A percentile compares a stretch with the other conserved stretches of the same genome.
Evolutionary conservation across 2,329 filamentous ascomycete species (phyloP).

Genomic region (Lachnellula occidentalis): DNA sequence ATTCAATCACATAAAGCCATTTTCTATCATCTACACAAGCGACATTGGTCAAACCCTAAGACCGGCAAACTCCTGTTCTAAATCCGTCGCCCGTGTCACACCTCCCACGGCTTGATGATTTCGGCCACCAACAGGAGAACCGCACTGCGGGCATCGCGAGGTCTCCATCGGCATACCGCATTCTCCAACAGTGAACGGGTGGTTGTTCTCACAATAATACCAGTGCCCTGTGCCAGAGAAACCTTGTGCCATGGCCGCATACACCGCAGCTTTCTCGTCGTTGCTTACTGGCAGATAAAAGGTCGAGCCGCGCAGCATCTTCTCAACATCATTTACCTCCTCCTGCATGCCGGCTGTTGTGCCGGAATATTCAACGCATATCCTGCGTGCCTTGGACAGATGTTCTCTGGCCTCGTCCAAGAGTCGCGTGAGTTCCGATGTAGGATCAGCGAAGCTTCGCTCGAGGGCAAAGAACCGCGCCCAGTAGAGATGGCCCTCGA

Average conservation of each 20-base stretch:
- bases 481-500: slow-evolving; percentile 24
- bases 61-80: slow-evolving; percentile 36
- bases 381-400: slow-evolving; percentile 16
- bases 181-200: slow-evolving; percentile 60
- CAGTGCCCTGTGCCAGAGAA: slow-evolving; percentile 53
- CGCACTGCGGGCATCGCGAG: slow-evolving; percentile 59
- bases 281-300: slow-evolving; percentile 46
- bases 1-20: too few relatives aligned
- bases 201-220: slow-evolving; percentile 53
- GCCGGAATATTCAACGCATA: slow-evolving; percentile 20
- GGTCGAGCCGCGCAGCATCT: slow-evolving; percentile 40
- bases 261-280: slow-evolving; percentile 46
- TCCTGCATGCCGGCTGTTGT: slow-evolving; percentile 16
- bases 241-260: slow-evolving; percentile 46
- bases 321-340: slow-evolving; percentile 42
- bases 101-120: slow-evolving; percentile 46
- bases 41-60: slow-evolving; percentile 14
- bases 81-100: slow-evolving; percentile 43
- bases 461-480: slow-evolving; percentile 21
- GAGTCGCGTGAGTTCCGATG: slow-evolving; percentile 18
- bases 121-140: slow-evolving; percentile 48
- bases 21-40: too few relatives aligned
- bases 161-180: slow-evolving; percentile 61
- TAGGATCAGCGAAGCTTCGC: slow-evolving; percentile 15
- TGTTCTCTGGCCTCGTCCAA: slow-evolving; percentile 14